A percentile compares a stretch with the other conserved stretches of the same genome.
These are phyloP conservation scores for Solanum peruvianum DNA, from an alignment of 257 asterid genomes.

Conservation along the genomic window DNA sequence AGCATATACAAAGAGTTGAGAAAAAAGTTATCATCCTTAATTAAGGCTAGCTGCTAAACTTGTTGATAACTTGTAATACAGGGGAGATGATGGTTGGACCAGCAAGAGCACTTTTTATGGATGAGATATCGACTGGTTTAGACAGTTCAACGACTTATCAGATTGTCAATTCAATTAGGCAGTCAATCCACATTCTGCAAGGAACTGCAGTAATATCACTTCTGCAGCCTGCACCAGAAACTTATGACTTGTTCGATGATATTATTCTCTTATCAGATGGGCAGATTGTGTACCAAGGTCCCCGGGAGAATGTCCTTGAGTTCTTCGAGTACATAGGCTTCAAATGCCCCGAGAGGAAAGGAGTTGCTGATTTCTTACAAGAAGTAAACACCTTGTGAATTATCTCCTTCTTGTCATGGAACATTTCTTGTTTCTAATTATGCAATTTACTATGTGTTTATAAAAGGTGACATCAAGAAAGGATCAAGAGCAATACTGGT, in stretches of 20 bases:
- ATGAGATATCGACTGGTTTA: slow-evolving; percentile 91
- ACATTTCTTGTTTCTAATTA: neutral
- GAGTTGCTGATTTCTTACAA: slow-evolving; percentile 83
- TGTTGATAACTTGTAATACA: slow-evolving; percentile 4
- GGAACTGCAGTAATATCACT: slow-evolving; percentile 83
- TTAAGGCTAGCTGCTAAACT: neutral
- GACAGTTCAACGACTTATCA: slow-evolving; percentile 89
- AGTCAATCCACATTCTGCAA: slow-evolving; percentile 62
- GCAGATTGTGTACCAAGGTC: slow-evolving; percentile 72
- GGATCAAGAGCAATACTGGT: slow-evolving; percentile 86
- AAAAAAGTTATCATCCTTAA: neutral
- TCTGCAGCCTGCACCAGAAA: slow-evolving; percentile 89
- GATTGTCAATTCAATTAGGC: slow-evolving; percentile 67
- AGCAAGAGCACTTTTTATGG: slow-evolving; percentile 82
- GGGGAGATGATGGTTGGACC: slow-evolving; percentile 96
- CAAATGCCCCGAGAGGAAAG: slow-evolving; percentile 83
- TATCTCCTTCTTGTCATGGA: neutral
- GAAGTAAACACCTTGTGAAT: slow-evolving; percentile 36
- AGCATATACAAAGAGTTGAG: neutral
- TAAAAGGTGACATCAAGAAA: slow-evolving; percentile 72
- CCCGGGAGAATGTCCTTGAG: slow-evolving; percentile 59
- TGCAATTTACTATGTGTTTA: neutral
- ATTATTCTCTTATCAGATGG: slow-evolving; percentile 75
- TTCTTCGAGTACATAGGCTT: slow-evolving; percentile 75
- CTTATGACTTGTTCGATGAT: slow-evolving; percentile 72